Percentiles rank a stretch among this genome's conserved stretches.
phyloP scores from a whole-genome alignment of 352 stramenopile species.

The Phytophthora hybrid region DNA sequence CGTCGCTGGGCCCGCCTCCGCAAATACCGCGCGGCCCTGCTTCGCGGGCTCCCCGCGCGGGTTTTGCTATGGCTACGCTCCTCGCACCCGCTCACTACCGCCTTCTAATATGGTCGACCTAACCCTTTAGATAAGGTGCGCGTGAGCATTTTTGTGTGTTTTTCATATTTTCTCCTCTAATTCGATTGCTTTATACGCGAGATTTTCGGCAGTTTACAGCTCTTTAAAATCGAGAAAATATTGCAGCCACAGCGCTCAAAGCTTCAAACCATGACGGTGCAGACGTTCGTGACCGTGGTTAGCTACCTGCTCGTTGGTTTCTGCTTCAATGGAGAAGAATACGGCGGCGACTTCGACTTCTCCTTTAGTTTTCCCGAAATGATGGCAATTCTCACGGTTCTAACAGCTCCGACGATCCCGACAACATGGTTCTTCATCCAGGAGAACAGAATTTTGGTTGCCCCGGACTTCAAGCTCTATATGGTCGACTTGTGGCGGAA shows the following conservation, averaged over 20 bases:
- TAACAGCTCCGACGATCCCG: slow-evolving; percentile 49
- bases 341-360: slow-evolving; percentile 51
- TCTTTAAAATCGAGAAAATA: too few relatives aligned
- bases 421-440: slow-evolving; percentile 58
- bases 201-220: too few relatives aligned
- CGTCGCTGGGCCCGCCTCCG: too few relatives aligned
- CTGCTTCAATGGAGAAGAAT: slow-evolving; percentile 53
- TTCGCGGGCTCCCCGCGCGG: too few relatives aligned
- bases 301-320: slow-evolving; percentile 53
- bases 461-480: slow-evolving; percentile 43
- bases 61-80: too few relatives aligned
- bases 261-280: slow-evolving; percentile 55
- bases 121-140: too few relatives aligned
- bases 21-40: too few relatives aligned
- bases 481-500: slow-evolving; percentile 43
- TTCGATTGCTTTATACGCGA: too few relatives aligned
- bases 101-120: too few relatives aligned
- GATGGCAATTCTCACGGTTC: slow-evolving; percentile 46
- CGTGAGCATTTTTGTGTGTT: too few relatives aligned
- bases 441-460: slow-evolving; percentile 24
- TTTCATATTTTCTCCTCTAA: too few relatives aligned
- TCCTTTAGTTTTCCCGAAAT: slow-evolving; percentile 42
- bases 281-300: slow-evolving; percentile 47
- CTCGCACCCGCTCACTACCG: too few relatives aligned
- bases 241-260: slow-evolving; percentile 7